Percentiles rank a stretch among this genome's conserved stretches.
These are phyloP conservation scores for Licmophora abbreviata DNA, from an alignment of 108 stramenopile genomes.

Conservation along the genomic window DNA sequence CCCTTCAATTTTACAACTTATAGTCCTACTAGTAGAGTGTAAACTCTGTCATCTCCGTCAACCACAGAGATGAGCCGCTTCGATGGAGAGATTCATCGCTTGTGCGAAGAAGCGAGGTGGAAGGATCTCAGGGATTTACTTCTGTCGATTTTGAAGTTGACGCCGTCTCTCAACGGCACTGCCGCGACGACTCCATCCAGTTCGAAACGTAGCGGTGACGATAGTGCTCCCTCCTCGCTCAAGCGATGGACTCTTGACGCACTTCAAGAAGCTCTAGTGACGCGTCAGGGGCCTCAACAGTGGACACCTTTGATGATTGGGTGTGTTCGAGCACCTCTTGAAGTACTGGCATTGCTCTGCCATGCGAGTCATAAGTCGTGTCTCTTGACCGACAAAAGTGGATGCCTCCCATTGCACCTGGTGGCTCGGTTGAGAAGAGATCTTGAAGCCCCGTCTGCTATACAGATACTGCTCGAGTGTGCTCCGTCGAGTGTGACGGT, in stretches of 20 bases:
- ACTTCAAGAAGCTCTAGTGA: slow-evolving; percentile 1
- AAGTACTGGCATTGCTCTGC: slow-evolving; percentile 10
- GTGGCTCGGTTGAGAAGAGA: slow-evolving; percentile 5
- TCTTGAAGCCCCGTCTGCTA: not conserved
- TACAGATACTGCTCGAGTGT: slow-evolving; percentile 1
- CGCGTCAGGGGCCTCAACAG: slow-evolving; percentile 12
- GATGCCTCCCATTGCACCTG: slow-evolving; percentile 20
- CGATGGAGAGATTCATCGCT: no score
- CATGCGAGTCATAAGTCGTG: slow-evolving; percentile 16
- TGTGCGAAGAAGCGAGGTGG: no score
- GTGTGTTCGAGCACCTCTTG: slow-evolving; percentile 16
- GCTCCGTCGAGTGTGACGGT: slow-evolving; percentile 3
- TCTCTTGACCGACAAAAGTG: slow-evolving; percentile 19
- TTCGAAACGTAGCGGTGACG: not conserved
- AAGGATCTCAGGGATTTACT: no score
- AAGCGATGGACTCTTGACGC: not conserved
- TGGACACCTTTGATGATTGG: slow-evolving; percentile 30
- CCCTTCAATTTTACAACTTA: no score
- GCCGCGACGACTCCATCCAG: no score
- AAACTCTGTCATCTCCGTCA: no score
- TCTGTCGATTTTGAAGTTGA: no score
- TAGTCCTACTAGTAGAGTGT: no score
- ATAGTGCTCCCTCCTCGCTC: not conserved
- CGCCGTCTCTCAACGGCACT: no score
- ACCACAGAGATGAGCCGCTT: no score